Conservation (phyloP, 352 stramenopile genomes). For the Thraustochytrium sp. region DNA sequence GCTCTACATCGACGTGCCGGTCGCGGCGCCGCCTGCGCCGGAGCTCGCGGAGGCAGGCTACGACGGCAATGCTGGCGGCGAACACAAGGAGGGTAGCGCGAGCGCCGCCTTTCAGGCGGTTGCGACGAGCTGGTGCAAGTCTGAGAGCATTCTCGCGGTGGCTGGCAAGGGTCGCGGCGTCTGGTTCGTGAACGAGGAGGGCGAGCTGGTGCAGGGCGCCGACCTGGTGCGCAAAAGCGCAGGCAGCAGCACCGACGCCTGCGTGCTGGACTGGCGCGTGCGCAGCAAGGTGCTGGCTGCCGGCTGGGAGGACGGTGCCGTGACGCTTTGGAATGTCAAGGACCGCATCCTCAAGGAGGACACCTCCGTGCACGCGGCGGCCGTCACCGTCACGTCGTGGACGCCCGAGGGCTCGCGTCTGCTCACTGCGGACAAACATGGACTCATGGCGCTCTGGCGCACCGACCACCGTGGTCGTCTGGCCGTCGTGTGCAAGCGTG, state of each 20-base stretch:
- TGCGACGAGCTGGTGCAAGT: conserved; percentile 69
- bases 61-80: not conserved
- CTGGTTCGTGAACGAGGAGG: conserved; percentile 67
- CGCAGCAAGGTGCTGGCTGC: conserved; percentile 65
- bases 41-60: not conserved
- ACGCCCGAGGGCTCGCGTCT: conserved; percentile 72
- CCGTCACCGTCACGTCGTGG: conserved; percentile 76
- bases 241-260: conserved; percentile 64
- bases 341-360: conserved; percentile 63
- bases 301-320: conserved; percentile 60
- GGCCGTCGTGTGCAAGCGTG: conserved; percentile 71
- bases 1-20: conserved; percentile 13
- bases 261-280: conserved; percentile 77
- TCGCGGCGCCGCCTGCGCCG: not conserved
- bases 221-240: conserved; percentile 63
- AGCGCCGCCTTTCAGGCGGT: conserved; percentile 26
- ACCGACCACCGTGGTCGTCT: conserved; percentile 61
- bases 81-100: not conserved
- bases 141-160: conserved; percentile 70
- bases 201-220: not conserved
- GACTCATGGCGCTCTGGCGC: conserved; percentile 44
- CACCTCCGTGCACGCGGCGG: conserved; percentile 61
- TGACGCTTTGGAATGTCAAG: conserved; percentile 48
- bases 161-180: conserved; percentile 71
- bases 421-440: conserved; percentile 70